phyloP scores from a whole-genome alignment of 1,284 basidiomycete species.

The Cerioporus squamosus region DNA sequence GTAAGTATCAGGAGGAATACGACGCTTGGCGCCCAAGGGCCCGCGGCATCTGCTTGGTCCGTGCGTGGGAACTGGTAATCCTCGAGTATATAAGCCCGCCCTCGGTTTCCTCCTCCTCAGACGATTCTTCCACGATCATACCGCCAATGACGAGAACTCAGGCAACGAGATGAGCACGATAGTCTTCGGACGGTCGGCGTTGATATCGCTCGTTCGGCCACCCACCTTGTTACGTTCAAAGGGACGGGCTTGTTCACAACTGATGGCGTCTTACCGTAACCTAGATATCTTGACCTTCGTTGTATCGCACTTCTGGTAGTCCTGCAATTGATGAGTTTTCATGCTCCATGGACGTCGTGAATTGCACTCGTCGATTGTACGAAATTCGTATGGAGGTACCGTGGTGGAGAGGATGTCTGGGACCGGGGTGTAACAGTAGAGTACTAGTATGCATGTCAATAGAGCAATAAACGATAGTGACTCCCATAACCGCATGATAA shows the following conservation, averaged over 20 bases:
- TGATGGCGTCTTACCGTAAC: conserved; percentile 46
- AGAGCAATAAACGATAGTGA: no score
- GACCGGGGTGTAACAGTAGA: no score
- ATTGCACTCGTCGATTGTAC: no score
- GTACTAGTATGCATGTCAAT: no score
- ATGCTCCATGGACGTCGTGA: no score
- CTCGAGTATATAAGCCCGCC: conserved; percentile 1
- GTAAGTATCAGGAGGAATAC: background rate
- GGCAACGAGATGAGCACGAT: conserved; percentile 52
- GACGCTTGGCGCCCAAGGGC: no score
- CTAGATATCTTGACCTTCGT: no score
- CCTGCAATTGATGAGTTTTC: no score
- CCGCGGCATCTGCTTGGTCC: conserved; percentile 1
- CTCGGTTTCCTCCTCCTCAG: conserved; percentile 2
- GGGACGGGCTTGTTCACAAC: conserved; percentile 48
- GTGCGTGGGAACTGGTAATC: conserved; percentile 11
- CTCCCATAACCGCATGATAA: no score
- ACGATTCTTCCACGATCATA: conserved; percentile 60
- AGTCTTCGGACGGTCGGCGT: conserved; percentile 42
- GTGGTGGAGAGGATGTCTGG: no score
- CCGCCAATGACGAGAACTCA: conserved; percentile 47
- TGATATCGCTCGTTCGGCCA: conserved; percentile 58
- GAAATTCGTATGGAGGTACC: no score
- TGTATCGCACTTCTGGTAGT: no score
- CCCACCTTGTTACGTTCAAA: conserved; percentile 51